Evolutionary conservation across 176 grass and related monocot species (phyloP), one percentile per base, ranked within the genome.

Genomic region (Lolium rigidum): DNA sequence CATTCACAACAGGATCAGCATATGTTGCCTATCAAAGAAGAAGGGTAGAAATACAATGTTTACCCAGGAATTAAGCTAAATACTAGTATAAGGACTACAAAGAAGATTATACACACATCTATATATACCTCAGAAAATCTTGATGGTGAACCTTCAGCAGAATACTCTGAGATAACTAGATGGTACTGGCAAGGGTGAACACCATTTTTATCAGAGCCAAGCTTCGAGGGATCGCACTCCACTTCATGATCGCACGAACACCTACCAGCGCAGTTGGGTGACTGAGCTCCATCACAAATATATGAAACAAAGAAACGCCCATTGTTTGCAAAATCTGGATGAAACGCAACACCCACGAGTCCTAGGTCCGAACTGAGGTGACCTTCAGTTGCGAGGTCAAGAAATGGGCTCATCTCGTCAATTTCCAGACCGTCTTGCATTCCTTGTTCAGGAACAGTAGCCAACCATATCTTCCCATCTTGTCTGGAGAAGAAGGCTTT

Each of bases 251-350:
- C 85, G 71, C 88, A 93, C 14, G 85, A 70, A 78, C 91, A 93
- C 37, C 76, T 76, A 37, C 88, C 88, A 58, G 18, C 54, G 15
- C 20, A 88, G 7, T 14, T 85, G 87, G 86, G 63, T 37, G 88
- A 88, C 74, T 58, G 48, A 76, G 15, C 18, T 54, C 80, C 90
- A 61, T 91, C 92, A 70, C 92, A 94, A 24, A 86, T 91, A 71
- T 94, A 94, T 6, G 88, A 90, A 57, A 94, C 92, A 61, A 94
- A 91, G 79, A 94, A 88, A 9, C 92, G 82, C 18, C 92, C 92
- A 77, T 94, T 94, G 12, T 54, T 86, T 46, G 50, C 68, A 43
- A 86, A 93, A 65, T 91, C 66, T 6, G 86, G 89, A 79, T 94
- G 92, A 79, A 94, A 91, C 38, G 86, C 80, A 50, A 89, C 15